These are phyloP conservation scores for Alternaria dauci DNA, from an alignment of 2,329 filamentous ascomycete species.

Conservation along the genomic window DNA sequence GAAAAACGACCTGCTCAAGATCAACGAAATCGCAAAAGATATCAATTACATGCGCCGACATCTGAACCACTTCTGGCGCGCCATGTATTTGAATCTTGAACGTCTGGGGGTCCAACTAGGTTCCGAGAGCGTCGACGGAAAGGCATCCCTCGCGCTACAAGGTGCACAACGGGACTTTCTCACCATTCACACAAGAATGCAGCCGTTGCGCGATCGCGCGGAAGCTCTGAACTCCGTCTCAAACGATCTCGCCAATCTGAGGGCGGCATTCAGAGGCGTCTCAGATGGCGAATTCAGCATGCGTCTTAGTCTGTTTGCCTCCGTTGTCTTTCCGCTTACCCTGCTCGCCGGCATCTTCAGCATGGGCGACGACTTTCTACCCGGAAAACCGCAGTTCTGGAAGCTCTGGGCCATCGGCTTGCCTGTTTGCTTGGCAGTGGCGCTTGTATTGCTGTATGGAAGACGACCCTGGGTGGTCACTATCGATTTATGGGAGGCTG, in stretches of 20 bases:
- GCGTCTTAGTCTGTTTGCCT: constrained; percentile 2
- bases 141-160: constrained; percentile 6
- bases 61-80: constrained; percentile 11
- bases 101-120: background rate
- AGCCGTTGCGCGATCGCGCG: constrained; percentile 23
- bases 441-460: constrained; percentile 3
- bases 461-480: background rate
- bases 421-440: constrained; percentile 15
- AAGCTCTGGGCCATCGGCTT: constrained; percentile 31
- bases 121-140: background rate
- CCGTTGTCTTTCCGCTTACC: constrained; percentile 13
- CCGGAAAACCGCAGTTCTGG: constrained; percentile 28
- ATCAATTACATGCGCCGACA: constrained; percentile 31
- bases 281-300: constrained; percentile 28
- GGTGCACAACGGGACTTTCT: constrained; percentile 33
- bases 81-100: constrained; percentile 12
- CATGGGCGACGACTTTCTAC: constrained; percentile 20
- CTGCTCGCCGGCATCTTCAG: constrained; percentile 23
- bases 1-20: constrained; percentile 23
- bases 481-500: background rate
- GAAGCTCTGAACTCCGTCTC: constrained; percentile 25
- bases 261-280: constrained; percentile 28
- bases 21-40: constrained; percentile 22
- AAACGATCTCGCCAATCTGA: constrained; percentile 27
- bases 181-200: constrained; percentile 20